Evolutionary conservation across 2,329 filamentous ascomycete genomes (phyloP), one percentile per base, ranked within the genome.

Genomic region (Cladosporium sp.): DNA sequence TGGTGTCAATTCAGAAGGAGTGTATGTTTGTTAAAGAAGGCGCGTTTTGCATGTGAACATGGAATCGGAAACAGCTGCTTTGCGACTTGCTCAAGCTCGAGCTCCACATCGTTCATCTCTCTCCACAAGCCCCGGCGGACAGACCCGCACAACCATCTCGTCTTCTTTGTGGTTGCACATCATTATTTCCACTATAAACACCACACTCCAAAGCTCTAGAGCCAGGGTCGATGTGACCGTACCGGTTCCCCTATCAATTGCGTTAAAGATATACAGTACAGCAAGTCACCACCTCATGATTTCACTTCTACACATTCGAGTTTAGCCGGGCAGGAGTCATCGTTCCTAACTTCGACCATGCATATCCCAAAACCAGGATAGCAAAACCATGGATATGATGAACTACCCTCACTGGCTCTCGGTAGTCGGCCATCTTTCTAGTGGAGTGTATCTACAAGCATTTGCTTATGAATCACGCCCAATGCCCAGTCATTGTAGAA

Each of bases 41-140:
- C 18, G 30, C 48, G 25, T 26, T 39, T 39, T 11, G 59, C 59
- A 62, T 62, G 59, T 49, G 59, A 49, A 46, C 36, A 58, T 58
- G 56, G 34, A 46, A 26, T 21, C 23, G 56, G 34, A 46, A 26
- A 30, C 23, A 26, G 21, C 25, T 28, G 34, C 25, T 58, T 46
- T 21, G 36, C 34, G 30, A 62, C 46, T 46, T 61, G 51, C 26
- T 25, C 21, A 28, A 62, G 48, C 58, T 61, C 32, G 46, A 51
- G 58, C 58, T 61, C 34, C 51, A 54, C 51, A 54, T 32, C 18
- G 6, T 28, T 18, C 46, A 49, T 54, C 51, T 18, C 49, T 32
- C 46, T 10, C 51, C 28, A 32, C 28, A 54, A 28, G 16, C 18
- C 30, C 51, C 21, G n/a, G n/a, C 39, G 39, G 39, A 46, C 21